A percentile compares a stretch with the other conserved stretches of the same genome.
phyloP scores from a whole-genome alignment of 2,329 filamentous ascomycete genomes.

The Verticillium klebahnii region DNA sequence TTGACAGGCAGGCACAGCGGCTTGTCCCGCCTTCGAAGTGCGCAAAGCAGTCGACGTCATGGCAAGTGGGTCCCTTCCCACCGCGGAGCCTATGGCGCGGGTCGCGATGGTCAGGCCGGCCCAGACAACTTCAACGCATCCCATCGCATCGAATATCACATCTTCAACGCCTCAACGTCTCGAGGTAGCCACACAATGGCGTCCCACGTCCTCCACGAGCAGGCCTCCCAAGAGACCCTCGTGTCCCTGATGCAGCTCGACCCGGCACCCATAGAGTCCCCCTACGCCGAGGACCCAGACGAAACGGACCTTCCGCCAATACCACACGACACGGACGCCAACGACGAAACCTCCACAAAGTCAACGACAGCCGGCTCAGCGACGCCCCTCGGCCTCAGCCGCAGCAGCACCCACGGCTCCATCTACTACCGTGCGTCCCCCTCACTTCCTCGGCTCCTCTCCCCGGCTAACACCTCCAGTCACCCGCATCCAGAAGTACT shows the following conservation, averaged over 20 bases:
- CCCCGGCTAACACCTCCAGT: constrained; percentile 39
- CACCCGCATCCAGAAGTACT: constrained; percentile 77
- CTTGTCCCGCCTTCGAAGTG: no score
- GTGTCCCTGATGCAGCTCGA: constrained; percentile 15
- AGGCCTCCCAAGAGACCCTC: constrained; percentile 14
- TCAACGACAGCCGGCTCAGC: constrained; percentile 35
- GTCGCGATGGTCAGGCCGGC: neutral
- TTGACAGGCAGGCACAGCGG: no score
- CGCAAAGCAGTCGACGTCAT: no score
- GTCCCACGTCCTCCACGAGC: constrained; percentile 9
- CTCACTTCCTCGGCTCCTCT: neutral
- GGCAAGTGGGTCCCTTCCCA: neutral
- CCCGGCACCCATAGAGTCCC: constrained; percentile 46
- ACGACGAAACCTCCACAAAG: constrained; percentile 22
- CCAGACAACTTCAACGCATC: neutral
- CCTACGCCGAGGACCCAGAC: constrained; percentile 32
- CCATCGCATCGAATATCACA: neutral
- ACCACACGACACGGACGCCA: constrained; percentile 25
- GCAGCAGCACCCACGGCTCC: constrained; percentile 54
- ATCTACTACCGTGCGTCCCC: constrained; percentile 66
- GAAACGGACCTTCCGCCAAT: constrained; percentile 42
- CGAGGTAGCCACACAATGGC: constrained; percentile 4
- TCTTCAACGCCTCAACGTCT: neutral
- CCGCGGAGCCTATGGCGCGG: neutral
- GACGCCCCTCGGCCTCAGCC: constrained; percentile 53